Conservation (phyloP, 352 stramenopile genomes). For the Aphanomyces cochlioides region DNA sequence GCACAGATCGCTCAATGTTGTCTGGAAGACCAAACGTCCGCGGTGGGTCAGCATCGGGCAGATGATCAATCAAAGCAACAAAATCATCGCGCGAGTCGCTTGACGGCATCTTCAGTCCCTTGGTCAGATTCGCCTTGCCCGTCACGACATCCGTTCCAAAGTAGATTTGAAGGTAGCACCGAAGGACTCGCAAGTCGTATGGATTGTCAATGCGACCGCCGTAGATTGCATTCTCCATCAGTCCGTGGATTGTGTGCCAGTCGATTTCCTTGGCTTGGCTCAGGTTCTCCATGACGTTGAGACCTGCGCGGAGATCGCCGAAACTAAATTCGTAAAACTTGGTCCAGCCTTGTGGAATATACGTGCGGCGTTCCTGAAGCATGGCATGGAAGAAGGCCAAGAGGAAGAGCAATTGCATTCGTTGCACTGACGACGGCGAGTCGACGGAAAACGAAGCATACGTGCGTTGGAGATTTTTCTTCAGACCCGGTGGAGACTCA, state of each 20-base stretch:
- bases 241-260: conserved; percentile 87
- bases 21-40: conserved; percentile 88
- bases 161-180: conserved; percentile 80
- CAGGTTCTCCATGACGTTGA: conserved; percentile 84
- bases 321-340: conserved; percentile 97
- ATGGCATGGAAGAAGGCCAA: conserved; percentile 89
- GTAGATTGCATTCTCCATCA: conserved; percentile 96
- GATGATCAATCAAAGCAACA: conserved; percentile 62
- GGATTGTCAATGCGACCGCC: conserved; percentile 91
- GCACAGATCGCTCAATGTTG: conserved; percentile 93
- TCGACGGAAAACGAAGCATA: conserved; percentile 82
- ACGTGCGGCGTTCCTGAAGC: conserved; percentile 83
- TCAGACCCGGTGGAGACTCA: conserved; percentile 92
- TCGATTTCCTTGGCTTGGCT: conserved; percentile 67
- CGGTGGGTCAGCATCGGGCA: conserved; percentile 71
- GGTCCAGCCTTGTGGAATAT: conserved; percentile 94
- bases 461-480: conserved; percentile 94
- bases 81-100: conserved; percentile 60
- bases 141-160: conserved; percentile 80
- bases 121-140: conserved; percentile 55
- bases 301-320: conserved; percentile 89
- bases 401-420: conserved; percentile 81
- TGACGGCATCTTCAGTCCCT: conserved; percentile 70
- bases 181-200: conserved; percentile 89
- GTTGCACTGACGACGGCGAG: conserved; percentile 35